Percentiles rank a stretch among this genome's conserved stretches.
phyloP scores from a whole-genome alignment of 352 stramenopile genomes.

The Proteromonas lacertae region DNA sequence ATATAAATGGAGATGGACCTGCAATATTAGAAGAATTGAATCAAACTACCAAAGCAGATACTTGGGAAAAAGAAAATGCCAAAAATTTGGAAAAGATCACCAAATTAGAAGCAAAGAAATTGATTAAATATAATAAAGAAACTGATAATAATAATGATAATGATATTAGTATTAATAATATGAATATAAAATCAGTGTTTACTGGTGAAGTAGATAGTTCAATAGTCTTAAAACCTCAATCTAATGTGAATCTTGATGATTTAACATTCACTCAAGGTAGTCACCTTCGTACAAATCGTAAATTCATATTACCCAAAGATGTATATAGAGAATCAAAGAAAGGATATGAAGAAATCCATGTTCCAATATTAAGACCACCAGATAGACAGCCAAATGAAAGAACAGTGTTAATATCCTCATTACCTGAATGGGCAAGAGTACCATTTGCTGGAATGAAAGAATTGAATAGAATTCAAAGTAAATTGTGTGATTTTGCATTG shows the following conservation, averaged over 20 bases:
- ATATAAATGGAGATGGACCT: constrained; percentile 33
- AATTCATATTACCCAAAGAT: constrained; percentile 66
- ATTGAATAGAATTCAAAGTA: constrained; percentile 92
- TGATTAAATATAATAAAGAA: constrained; percentile 4
- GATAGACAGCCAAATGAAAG: constrained; percentile 21
- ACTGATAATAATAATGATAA: constrained; percentile 2
- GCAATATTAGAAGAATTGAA: constrained; percentile 50
- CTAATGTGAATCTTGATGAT: constrained; percentile 66
- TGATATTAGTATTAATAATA: neutral
- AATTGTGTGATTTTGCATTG: constrained; percentile 57
- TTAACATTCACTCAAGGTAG: constrained; percentile 69
- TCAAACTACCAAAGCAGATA: constrained; percentile 42
- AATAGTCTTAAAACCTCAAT: constrained; percentile 5
- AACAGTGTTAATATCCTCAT: constrained; percentile 36
- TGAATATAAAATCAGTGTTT: neutral
- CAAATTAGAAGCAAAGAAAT: constrained; percentile 10
- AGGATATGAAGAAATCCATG: constrained; percentile 92
- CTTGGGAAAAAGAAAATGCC: constrained; percentile 64
- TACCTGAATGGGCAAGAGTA: constrained; percentile 70
- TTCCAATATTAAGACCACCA: constrained; percentile 50
- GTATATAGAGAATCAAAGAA: constrained; percentile 87
- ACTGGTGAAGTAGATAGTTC: neutral
- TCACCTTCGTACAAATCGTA: constrained; percentile 91
- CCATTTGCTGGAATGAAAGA: constrained; percentile 86
- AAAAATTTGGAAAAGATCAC: constrained; percentile 36